Evolutionary conservation across 192 early-diverging fungal genomes (phyloP), one percentile per base, ranked within the genome.

Genomic region (Lobosporangium transversale): DNA sequence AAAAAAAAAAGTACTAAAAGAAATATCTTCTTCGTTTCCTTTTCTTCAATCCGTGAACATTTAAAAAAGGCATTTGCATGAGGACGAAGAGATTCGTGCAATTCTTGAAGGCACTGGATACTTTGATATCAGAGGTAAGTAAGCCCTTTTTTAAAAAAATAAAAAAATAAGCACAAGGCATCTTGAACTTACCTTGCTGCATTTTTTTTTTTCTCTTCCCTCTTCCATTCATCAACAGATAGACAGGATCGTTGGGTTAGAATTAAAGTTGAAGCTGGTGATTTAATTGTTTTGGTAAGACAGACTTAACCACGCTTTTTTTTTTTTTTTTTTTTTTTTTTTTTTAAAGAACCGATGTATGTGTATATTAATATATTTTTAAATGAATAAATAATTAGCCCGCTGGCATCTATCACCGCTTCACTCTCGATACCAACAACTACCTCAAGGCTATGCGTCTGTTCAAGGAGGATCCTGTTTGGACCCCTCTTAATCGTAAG

Each of bases 51-150:
- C 31, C 55, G 3, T 8, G n/a, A 21, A 21, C 17, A n/a, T n/a
- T n/a, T n/a, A n/a, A n/a, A n/a, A n/a, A 47, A 88, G 88, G 59
- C 95, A 98, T 76, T 84, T 97, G 55, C 96, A 98, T 79, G 95
- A 96, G 58, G 97, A 97, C 64, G 97, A 99, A 84, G 96, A 99
- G 80, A 99, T 99, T 66, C 90, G 97, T 27, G 98, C 83, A 70
- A 89, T 97, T 53, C 57, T 94, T 37, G 95, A 92, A 17, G 97
- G 97, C 17, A 84, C 88, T 21, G 97, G 96, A n/a, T 99, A 90
- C 84, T 96, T 98, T 86, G 96, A 93, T 62, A 89, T 92, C 40
- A 84, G 92, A 43, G 86, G 88, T 67, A 73, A 54, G 23, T 44
- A 62, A n/a, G n/a, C n/a, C n/a, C n/a, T n/a, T 42, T 42, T 42